Evolutionary conservation across 2,329 filamentous ascomycete species (phyloP).

Genomic region (Ophiobolus disseminans): DNA sequence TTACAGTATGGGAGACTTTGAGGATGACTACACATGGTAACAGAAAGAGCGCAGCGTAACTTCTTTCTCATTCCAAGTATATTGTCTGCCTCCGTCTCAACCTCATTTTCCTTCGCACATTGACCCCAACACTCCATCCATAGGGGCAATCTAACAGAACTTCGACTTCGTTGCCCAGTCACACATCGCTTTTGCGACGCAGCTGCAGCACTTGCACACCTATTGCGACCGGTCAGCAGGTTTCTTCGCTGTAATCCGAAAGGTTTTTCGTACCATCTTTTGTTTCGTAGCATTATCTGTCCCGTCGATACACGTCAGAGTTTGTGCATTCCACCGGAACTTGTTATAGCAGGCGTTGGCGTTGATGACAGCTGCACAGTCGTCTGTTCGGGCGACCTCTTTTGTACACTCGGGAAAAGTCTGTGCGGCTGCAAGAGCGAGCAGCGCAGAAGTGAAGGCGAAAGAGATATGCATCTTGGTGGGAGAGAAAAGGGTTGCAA

Average conservation of each 20-base stretch:
- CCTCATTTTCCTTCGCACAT: no score
- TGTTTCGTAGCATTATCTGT: constrained; percentile 26
- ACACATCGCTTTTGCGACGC: constrained; percentile 40
- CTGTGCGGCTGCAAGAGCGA: constrained; percentile 20
- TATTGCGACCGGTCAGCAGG: constrained; percentile 1
- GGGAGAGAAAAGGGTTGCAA: no score
- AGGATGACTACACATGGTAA: no score
- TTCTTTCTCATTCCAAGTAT: no score
- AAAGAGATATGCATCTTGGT: constrained; percentile 25
- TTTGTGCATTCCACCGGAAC: constrained; percentile 30
- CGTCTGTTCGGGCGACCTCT: constrained; percentile 33
- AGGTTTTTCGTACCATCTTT: constrained; percentile 25
- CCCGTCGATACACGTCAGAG: constrained; percentile 37
- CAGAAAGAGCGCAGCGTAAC: no score
- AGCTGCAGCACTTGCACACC: constrained; percentile 43
- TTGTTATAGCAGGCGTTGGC: constrained; percentile 45
- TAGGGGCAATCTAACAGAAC: constrained; percentile 25
- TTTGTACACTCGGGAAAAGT: constrained; percentile 30
- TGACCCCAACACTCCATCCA: no score
- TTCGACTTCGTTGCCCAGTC: constrained; percentile 34
- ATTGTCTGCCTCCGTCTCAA: no score
- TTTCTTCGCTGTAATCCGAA: background rate
- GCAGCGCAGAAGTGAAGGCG: constrained; percentile 12
- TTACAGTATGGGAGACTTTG: no score
- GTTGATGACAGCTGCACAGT: constrained; percentile 40